Evolutionary conservation across 2,329 filamentous ascomycete species (phyloP), one percentile per base, ranked within the genome.

Genomic region (Balansia obtecta): DNA sequence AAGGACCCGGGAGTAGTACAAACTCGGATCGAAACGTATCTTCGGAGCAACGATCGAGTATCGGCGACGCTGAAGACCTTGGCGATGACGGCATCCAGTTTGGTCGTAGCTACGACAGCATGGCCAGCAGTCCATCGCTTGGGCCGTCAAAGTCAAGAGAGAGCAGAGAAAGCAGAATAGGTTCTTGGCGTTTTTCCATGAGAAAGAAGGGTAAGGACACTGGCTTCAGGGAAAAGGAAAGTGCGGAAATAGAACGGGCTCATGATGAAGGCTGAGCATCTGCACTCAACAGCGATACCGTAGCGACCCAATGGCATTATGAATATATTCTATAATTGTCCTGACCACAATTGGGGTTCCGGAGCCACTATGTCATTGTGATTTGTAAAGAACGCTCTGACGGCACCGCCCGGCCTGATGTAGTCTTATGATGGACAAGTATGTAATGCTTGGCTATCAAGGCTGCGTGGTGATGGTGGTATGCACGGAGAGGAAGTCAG

Each of bases 131-230:
- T 58, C 75, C 79, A 1, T 74, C 72, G 9, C 62, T 81, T n/a
- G 76, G 77, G 1, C 70, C 75, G 22, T 67, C 69, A 30, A 71
- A 68, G 56, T 73, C 70, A 27, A 71, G 65, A 53, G 68, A 72
- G 42, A 64, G 63, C 4, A 73, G 71, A 55, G 73, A 74, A 47
- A 66, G 72, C 48, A 71, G 77, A 58, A 73, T 75, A 52, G 70
- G 68, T 11, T 68, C 68, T 41, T 77, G 75, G 72, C 71, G 76
- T 56, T 79, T 79, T 61, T 73, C 75, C 42, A 78, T 78, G 60
- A 80, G 78, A 65, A 80, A 80, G 68, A 79, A 77, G 63, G 74
- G 71, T 55, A 77, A 73, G 56, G 75, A 78, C 43, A 52, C 57
- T n/a, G 49, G 55, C 9, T 45, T 52, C n/a, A 68, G 60, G 56